phyloP scores from a whole-genome alignment of 2,329 filamentous ascomycete species.

The Clarireedia homoeocarpa region DNA sequence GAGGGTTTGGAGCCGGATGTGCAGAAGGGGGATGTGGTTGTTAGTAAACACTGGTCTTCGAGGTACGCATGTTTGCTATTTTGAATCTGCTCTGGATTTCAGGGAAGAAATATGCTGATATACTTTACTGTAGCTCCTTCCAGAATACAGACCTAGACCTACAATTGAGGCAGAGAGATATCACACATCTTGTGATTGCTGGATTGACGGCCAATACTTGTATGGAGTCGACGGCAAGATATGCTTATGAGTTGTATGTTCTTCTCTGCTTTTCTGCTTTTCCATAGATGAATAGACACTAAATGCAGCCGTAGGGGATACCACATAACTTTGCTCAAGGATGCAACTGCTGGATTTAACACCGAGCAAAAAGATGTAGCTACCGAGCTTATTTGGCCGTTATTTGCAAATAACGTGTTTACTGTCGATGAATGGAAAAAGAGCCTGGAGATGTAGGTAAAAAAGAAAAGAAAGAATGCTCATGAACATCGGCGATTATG shows the following conservation, averaged over 20 bases:
- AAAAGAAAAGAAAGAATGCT: not conserved
- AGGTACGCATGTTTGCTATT: constrained; percentile 15
- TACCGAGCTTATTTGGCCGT: constrained; percentile 24
- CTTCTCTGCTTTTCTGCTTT: not conserved
- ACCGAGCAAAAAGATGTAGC: constrained; percentile 20
- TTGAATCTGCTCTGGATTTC: not conserved
- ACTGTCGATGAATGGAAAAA: constrained; percentile 22
- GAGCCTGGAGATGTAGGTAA: constrained; percentile 8
- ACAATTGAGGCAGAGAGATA: constrained; percentile 29
- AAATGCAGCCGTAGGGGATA: constrained; percentile 18
- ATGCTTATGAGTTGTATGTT: constrained; percentile 27
- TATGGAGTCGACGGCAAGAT: constrained; percentile 30
- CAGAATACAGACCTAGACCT: constrained; percentile 32
- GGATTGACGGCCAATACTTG: constrained; percentile 30
- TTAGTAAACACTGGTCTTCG: constrained; percentile 30
- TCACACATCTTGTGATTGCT: constrained; percentile 28
- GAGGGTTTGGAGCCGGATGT: constrained; percentile 25
- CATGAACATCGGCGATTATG: too few species aligned
- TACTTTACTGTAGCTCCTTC: constrained; percentile 22
- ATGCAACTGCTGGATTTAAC: constrained; percentile 24
- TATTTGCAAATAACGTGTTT: constrained; percentile 23
- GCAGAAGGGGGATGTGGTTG: constrained; percentile 27
- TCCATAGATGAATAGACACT: not conserved
- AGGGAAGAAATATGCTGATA: not conserved
- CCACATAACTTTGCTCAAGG: constrained; percentile 22